Conservation (phyloP, 306 rosid genomes). For the Pachyrhizus erosus region DNA sequence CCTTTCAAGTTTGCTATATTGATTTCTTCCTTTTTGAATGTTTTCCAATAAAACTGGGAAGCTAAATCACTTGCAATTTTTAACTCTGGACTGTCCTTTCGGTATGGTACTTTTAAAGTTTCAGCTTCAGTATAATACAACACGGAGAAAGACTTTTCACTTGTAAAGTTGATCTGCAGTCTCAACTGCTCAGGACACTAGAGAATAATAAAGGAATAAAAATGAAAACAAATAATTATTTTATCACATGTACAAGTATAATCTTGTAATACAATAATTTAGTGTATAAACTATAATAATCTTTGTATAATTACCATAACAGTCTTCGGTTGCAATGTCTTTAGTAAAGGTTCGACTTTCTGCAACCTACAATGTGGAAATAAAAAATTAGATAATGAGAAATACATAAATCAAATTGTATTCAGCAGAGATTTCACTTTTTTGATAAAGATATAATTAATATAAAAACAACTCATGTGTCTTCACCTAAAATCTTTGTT, state of each 20-base stretch:
- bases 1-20: conserved; percentile 70
- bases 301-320: conserved; percentile 60
- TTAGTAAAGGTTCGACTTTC: conserved; percentile 64
- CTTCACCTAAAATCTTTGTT: not conserved
- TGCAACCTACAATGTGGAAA: conserved; percentile 56
- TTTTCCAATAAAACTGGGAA: conserved; percentile 67
- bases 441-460: not conserved
- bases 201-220: conserved; percentile 30
- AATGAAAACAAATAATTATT: not conserved
- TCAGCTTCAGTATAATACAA: conserved; percentile 63
- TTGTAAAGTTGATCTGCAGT: conserved; percentile 45
- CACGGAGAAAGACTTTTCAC: conserved; percentile 49
- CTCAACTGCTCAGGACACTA: conserved; percentile 71
- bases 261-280: conserved; percentile 12
- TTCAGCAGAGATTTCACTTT: not conserved
- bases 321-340: conserved; percentile 68
- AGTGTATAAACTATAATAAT: not conserved
- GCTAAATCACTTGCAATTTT: conserved; percentile 69
- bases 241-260: conserved; percentile 1
- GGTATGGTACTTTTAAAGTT: conserved; percentile 53
- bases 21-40: conserved; percentile 57
- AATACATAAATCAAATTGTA: conserved; percentile 20
- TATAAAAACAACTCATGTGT: not conserved
- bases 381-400: conserved; percentile 16
- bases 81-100: conserved; percentile 54